Evolutionary conservation across 768 basidiomycete species (phyloP), one percentile per base, ranked within the genome.

Genomic region (Sporobolomyces pararoseus): DNA sequence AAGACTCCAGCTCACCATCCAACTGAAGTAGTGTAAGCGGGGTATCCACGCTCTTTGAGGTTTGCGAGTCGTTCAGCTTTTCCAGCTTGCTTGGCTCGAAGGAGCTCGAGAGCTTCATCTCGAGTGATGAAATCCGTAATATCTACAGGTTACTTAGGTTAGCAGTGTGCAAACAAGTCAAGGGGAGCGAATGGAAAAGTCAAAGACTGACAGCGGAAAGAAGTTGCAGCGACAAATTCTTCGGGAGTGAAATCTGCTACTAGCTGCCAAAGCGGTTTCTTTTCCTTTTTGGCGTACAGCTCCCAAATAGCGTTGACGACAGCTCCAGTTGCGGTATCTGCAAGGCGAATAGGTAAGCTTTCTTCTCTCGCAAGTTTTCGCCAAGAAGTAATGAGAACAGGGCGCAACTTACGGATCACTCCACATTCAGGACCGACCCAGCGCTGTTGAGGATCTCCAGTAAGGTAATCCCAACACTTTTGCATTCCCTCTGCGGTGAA

Each of bases 391-490:
- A 47, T 42, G 46, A 23, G 46, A 23, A 21, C 6, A 21, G 21
- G 21, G 13, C 13, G 32, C 13, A 16, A 63, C 66, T 9, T 12
- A 68, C 66, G 89, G 62, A 97, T 93, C 4, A 97, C 91, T 60
- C 94, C 94, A 79, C 95, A 95, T 78, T 95, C 93, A 0, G 93
- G 92, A 7, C 91, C 92, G 75, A 75, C 88, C 94, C 94, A 97
- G 79, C 94, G 84, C 65, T 95, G 81, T 78, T 97, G 94, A 39
- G 94, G 85, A 80, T 97, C 94, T 2, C 88, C 85, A 77, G 88
- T 85, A 77, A 98, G 83, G 79, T 85, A 88, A 60, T 91, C 87
- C 90, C 90, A 96, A 0, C 90, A 86, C 76, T 87, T 85, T 3
- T 93, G 94, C 92, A 98, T 96, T 76, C 91, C 85, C 19, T 83